These are phyloP conservation scores for Leishmania martiniquensis DNA, from an alignment of 208 protist species.

Conservation along the genomic window DNA sequence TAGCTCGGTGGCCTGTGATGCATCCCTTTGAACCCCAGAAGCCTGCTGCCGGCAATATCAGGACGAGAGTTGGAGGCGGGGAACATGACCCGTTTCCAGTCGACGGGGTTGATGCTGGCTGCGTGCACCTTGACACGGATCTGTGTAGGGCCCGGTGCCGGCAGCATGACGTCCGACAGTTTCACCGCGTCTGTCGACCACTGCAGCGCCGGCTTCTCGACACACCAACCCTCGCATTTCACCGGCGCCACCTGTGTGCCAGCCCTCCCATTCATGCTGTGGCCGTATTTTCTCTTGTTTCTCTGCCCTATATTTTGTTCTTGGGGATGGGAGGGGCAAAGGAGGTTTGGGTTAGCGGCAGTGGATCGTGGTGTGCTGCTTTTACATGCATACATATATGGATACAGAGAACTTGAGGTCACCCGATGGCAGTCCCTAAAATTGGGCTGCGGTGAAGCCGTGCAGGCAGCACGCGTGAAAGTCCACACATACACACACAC, in stretches of 20 bases:
- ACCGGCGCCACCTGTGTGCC: conserved; percentile 11
- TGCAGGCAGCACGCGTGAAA: neutral
- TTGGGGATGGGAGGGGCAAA: neutral
- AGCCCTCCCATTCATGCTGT: neutral
- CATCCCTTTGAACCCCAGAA: conserved; percentile 22
- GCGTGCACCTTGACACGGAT: conserved; percentile 54
- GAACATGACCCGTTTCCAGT: conserved; percentile 49
- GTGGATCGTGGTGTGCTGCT: neutral
- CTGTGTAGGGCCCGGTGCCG: conserved; percentile 40
- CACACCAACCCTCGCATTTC: conserved; percentile 28
- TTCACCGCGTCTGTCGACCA: conserved; percentile 25
- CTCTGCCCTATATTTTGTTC: too few relatives aligned
- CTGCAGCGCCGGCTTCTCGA: conserved; percentile 13
- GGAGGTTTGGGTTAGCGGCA: too few relatives aligned
- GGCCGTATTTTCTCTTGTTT: neutral
- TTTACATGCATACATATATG: neutral
- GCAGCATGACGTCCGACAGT: conserved; percentile 32
- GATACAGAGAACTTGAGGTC: neutral
- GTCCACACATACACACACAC: too few relatives aligned
- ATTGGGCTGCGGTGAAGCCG: neutral
- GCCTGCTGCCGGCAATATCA: conserved; percentile 17
- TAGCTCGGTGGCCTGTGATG: conserved; percentile 31
- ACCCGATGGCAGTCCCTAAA: neutral
- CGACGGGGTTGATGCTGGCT: conserved; percentile 49
- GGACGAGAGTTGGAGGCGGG: conserved; percentile 4